Evolutionary conservation across 1,284 basidiomycete species (phyloP), one percentile per base, ranked within the genome.

Genomic region (Ceratobasidium papillatum): DNA sequence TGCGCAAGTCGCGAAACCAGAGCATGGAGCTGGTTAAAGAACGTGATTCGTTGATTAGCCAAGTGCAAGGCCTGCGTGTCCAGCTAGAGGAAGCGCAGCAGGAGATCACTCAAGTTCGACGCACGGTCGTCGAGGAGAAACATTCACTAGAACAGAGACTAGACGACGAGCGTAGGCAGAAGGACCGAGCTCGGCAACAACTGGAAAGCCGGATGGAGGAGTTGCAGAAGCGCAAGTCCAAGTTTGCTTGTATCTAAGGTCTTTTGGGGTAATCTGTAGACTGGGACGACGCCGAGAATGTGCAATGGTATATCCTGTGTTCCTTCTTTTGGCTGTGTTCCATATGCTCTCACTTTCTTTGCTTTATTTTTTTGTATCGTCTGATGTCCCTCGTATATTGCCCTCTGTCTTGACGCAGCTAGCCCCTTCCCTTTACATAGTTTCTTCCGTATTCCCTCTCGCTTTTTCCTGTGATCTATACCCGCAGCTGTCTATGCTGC

Each of bases 1-100:
- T 96, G 74, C 92, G 94, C 77, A 96, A 96, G 83, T 91, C 94
- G 8, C 91, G 94, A 58, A 90, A 94, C 88, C 94, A 95, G 80
- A 92, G 94, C 43, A 94, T 92, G 74, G 94, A 96, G 80, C 83
- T 95, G 64, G 92, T 90, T 22, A 87, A 92, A 75, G 94, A 96
- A 81, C 89, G 94, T 45, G 94, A 96, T 81, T 86, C 86, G 36
- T 84, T 94, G 69, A 90, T 84, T 75, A 79, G 80, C 56, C 90
- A 93, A 81, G 83, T 92, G 75, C 89, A 91, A 52, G 80, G 84
- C 22, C 84, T 95, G 36, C 88, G 90, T 58, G 86, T 82, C 69
- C 92, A 95, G 81, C 86, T 95, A 36, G 84, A 87, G 51, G 90
- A 92, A 76, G 87, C 92, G 51, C 91, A 92, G 80, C 87, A 88